These are phyloP conservation scores for Xylaria sp. DNA, from an alignment of 2,329 filamentous ascomycete genomes.

Conservation along the genomic window DNA sequence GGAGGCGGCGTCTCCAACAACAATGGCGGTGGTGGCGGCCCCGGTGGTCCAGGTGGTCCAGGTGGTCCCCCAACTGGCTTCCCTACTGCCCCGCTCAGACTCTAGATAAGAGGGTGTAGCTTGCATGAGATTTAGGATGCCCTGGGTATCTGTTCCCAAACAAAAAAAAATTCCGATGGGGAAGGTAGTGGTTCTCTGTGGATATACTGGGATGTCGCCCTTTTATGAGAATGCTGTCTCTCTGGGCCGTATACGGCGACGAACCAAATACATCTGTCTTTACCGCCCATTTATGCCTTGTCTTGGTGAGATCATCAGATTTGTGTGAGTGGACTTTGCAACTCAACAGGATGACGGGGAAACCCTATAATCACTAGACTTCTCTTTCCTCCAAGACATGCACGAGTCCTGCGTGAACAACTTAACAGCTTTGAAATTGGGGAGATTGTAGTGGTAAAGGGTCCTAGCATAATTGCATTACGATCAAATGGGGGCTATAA, in stretches of 20 bases:
- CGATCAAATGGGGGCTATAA: too few relatives aligned
- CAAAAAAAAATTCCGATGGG: too few relatives aligned
- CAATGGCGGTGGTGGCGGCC: slow-evolving; percentile 26
- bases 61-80: background rate
- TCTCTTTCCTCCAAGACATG: too few relatives aligned
- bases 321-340: too few relatives aligned
- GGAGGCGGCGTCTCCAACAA: slow-evolving; percentile 34
- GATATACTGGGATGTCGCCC: background rate
- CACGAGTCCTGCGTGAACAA: too few relatives aligned
- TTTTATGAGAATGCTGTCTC: background rate
- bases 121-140: background rate
- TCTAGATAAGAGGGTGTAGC: background rate
- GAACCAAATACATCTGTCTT: slow-evolving; percentile 5
- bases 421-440: too few relatives aligned
- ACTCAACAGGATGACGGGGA: too few relatives aligned
- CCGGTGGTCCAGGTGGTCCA: background rate
- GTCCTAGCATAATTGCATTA: too few relatives aligned
- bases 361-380: too few relatives aligned
- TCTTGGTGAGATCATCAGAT: too few relatives aligned
- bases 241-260: slow-evolving; percentile 3
- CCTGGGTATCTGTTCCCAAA: background rate
- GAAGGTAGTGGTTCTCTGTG: background rate
- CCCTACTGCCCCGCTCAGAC: slow-evolving; percentile 6
- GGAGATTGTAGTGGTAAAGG: too few relatives aligned
- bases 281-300: background rate